phyloP scores from a whole-genome alignment of 2,329 filamentous ascomycete species.

The Nakataea oryzae region DNA sequence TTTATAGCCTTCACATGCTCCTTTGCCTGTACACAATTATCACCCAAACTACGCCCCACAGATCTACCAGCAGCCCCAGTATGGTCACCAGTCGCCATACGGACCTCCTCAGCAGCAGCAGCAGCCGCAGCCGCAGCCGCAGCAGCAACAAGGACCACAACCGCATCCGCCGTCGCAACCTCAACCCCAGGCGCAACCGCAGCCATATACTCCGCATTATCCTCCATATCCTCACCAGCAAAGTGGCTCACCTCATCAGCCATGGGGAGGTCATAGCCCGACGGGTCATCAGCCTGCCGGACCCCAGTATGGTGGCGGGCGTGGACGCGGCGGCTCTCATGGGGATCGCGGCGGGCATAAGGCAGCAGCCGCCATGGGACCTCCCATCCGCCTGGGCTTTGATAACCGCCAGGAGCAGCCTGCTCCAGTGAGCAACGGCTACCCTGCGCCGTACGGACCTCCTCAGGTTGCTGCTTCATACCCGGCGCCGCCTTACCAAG shows the following conservation, averaged over 20 bases:
- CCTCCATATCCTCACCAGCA: conserved; percentile 17
- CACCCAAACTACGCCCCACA: conserved; percentile 50
- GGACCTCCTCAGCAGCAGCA: conserved; percentile 12
- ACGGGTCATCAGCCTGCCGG: conserved; percentile 12
- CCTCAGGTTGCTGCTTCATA: conserved; percentile 19
- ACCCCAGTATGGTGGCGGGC: conserved; percentile 24
- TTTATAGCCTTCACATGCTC: conserved; percentile 31
- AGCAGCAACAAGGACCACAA: conserved; percentile 10
- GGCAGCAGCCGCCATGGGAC: conserved; percentile 33
- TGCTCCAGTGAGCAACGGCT: conserved; percentile 34
- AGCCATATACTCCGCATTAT: conserved; percentile 14
- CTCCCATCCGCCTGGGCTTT: conserved; percentile 44
- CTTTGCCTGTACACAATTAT: conserved; percentile 42
- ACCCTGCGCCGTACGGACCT: conserved; percentile 20
- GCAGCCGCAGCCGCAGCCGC: conserved; percentile 6
- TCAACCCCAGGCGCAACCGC: conserved; percentile 18
- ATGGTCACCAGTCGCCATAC: conserved; percentile 26
- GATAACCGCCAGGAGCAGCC: conserved; percentile 30
- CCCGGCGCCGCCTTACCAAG: conserved; percentile 20
- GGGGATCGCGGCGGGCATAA: conserved; percentile 24
- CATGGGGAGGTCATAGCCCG: conserved; percentile 24
- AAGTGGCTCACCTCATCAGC: conserved; percentile 25
- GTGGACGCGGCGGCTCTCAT: conserved; percentile 28
- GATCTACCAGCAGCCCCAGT: conserved; percentile 31
- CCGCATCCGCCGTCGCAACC: conserved; percentile 13